Conservation (phyloP, 768 basidiomycete genomes). For the Lyophyllum shimeji region DNA sequence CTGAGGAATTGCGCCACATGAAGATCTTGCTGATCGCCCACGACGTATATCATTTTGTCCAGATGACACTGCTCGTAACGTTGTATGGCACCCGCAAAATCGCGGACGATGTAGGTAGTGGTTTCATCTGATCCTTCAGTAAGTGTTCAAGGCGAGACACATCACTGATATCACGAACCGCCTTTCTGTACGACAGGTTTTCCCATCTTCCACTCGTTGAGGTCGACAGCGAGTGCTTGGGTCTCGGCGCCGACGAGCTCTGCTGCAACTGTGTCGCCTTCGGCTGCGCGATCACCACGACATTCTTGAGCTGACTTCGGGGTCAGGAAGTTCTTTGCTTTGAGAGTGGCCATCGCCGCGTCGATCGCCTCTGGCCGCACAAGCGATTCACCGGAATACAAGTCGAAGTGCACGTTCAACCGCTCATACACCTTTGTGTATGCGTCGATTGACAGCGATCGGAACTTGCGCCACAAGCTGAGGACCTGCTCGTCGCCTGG, state of each 20-base stretch:
- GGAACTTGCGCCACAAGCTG: constrained; percentile 88
- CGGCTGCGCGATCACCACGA: neutral
- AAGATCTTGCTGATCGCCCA: constrained; percentile 81
- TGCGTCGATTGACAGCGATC: constrained; percentile 83
- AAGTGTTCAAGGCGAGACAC: neutral
- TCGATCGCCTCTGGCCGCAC: constrained; percentile 71
- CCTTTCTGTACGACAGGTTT: constrained; percentile 86
- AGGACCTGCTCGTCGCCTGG: constrained; percentile 79
- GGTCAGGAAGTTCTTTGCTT: constrained; percentile 56
- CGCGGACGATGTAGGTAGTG: constrained; percentile 89
- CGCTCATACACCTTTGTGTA: constrained; percentile 85
- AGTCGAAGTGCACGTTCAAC: constrained; percentile 87
- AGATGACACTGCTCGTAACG: constrained; percentile 87
- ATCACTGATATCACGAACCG: constrained; percentile 39
- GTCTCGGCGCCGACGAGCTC: constrained; percentile 32
- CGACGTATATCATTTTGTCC: constrained; percentile 88
- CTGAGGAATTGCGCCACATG: constrained; percentile 92
- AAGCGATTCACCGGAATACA: constrained; percentile 86
- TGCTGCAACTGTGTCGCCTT: neutral
- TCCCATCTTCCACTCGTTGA: constrained; percentile 86
- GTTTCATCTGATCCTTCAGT: constrained; percentile 67
- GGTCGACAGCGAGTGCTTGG: constrained; percentile 80
- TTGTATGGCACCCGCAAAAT: constrained; percentile 90
- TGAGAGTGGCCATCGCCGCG: constrained; percentile 61
- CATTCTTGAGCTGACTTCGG: constrained; percentile 7